These are phyloP conservation scores for Naganishia cerealis DNA, from an alignment of 1,284 basidiomycete species.

Conservation along the genomic window DNA sequence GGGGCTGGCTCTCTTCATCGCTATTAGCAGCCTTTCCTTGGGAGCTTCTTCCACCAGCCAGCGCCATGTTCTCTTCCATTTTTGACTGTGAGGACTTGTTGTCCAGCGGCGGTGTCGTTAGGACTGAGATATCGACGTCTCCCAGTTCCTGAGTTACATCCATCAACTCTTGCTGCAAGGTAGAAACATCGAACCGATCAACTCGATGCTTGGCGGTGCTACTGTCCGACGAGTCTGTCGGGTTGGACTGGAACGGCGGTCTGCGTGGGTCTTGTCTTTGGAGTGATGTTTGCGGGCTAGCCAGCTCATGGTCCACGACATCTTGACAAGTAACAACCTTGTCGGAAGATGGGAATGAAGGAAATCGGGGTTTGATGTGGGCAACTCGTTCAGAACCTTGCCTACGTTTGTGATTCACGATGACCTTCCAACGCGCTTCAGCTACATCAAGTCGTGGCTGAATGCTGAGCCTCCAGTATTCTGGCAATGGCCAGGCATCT, in stretches of 20 bases:
- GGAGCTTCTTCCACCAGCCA: neutral
- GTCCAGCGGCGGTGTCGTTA: neutral
- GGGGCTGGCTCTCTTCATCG: neutral
- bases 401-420: neutral
- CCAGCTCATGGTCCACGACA: too few relatives aligned
- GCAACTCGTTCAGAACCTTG: neutral
- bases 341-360: neutral
- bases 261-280: neutral
- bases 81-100: neutral
- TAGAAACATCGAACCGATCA: conserved; percentile 8
- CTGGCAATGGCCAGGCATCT: neutral
- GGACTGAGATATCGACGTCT: neutral
- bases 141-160: neutral
- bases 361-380: neutral
- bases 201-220: neutral
- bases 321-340: neutral
- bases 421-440: neutral
- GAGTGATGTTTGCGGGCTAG: neutral
- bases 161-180: conserved; percentile 6
- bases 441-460: neutral
- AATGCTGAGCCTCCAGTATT: conserved; percentile 8
- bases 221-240: neutral
- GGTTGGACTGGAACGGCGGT: neutral
- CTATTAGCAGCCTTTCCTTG: neutral
- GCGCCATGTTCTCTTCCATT: neutral